Base-by-base conservation (phyloP, 225 moss, liverwort and hornwort genomes). In the Ulota crispa region DNA sequence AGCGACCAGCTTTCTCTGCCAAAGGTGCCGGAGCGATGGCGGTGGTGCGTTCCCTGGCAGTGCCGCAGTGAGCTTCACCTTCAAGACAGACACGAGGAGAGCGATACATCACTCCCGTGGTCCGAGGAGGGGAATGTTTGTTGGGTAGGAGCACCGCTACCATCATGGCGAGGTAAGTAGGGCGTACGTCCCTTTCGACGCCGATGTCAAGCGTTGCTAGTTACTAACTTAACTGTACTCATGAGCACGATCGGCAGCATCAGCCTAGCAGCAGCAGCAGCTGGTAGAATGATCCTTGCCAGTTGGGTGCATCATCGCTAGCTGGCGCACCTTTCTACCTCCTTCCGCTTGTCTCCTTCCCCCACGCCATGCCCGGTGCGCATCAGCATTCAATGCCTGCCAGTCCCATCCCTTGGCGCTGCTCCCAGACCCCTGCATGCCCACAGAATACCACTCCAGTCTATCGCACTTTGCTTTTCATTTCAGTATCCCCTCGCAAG, bases 101-200 rank as follows among this genome's bases (percentile, higher is more conserved):
- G 39, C 39, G 9, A 39, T 39, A 39, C 39, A 10, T 39, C 45
- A 43, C 13, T 45, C 45, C 1, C 45, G 50, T 50, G 16, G 50
- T 50, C 39, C 32, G 42, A n/a, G 15, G 19, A 7, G 41, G 45
- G 73, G 16, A 18, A 50, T 45, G 78, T 10, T 6, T 27, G 78
- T 78, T 55, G 8, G 78, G 68, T 55, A 20, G 55, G 67, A 55
- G 68, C 68, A 41, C 41, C 68, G 19, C 68, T 78, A 50, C 55
- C 78, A 78, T 78, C 68, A 78, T 78, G 78, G 78, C 78, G 78
- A 69, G 78, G 78, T 78, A 78, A 78, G 78, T 57, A 28, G 50
- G 39, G 1, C 39, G 54, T 42, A 41, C 75, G 60, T 75, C 60
- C 12, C 60, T 75, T 27, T 56, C 56, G 56, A 13, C 55, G 39